Evolutionary conservation across 2,329 filamentous ascomycete genomes (phyloP).

Genomic region (Chrysoporthe cubensis): DNA sequence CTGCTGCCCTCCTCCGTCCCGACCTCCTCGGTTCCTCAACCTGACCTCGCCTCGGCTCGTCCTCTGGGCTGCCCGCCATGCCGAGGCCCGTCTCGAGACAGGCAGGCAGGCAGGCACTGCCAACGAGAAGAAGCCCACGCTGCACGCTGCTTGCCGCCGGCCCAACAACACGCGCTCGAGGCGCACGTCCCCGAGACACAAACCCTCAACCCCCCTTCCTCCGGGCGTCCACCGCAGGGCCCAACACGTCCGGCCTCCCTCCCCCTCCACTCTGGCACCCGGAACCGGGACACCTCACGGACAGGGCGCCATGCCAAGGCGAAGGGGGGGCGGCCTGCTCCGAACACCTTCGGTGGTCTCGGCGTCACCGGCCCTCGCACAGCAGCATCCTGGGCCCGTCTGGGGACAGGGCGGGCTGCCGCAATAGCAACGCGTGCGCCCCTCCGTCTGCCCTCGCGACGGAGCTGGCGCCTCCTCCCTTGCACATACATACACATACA

Average conservation of each 20-base stretch:
- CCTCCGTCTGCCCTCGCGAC: not conserved
- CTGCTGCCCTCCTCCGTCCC: not conserved
- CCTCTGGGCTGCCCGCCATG: not conserved
- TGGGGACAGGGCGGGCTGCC: not conserved
- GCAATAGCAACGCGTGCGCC: constrained; percentile 3
- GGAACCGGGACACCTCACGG: not conserved
- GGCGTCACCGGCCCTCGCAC: constrained; percentile 8
- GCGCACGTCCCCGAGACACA: constrained; percentile 11
- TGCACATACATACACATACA: not conserved
- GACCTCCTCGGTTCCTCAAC: no score
- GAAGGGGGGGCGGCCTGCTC: not conserved
- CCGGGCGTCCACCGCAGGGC: no score
- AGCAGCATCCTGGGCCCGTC: not conserved
- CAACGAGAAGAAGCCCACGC: no score
- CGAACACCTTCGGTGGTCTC: not conserved
- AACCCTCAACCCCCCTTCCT: no score
- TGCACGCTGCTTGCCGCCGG: no score
- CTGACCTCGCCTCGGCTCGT: not conserved
- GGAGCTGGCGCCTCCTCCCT: not conserved
- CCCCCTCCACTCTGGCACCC: not conserved
- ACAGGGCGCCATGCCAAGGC: not conserved
- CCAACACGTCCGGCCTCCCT: not conserved
- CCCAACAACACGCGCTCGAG: not conserved
- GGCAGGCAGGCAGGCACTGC: not conserved
- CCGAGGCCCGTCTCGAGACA: not conserved